Percentiles rank a stretch among this genome's conserved stretches.
These are phyloP conservation scores for Silene coronaria DNA, from an alignment of 179 eudicot genomes.

Conservation along the genomic window DNA sequence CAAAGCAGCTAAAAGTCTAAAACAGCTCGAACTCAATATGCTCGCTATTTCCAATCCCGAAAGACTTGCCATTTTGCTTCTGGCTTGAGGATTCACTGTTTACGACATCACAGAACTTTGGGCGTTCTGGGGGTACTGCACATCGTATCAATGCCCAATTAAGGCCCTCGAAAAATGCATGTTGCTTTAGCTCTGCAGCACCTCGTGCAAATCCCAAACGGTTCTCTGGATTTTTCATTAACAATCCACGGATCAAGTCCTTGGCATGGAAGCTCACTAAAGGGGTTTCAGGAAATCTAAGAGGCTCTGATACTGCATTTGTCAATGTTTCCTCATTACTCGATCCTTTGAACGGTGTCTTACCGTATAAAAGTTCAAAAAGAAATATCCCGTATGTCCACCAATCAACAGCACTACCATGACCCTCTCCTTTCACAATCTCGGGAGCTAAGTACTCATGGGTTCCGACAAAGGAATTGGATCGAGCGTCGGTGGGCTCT, in stretches of 20 bases:
- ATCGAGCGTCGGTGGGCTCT: slow-evolving; percentile 72
- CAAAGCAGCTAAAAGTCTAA: slow-evolving; percentile 41
- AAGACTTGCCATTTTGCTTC: slow-evolving; percentile 23
- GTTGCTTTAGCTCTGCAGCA: slow-evolving; percentile 66
- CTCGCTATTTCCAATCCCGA: slow-evolving; percentile 28
- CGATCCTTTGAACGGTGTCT: slow-evolving; percentile 72
- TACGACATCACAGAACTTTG: slow-evolving; percentile 32
- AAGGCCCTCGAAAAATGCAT: slow-evolving; percentile 62
- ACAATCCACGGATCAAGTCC: slow-evolving; percentile 53
- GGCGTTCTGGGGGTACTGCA: slow-evolving; percentile 64
- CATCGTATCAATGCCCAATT: slow-evolving; percentile 79
- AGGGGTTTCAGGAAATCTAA: slow-evolving; percentile 51
- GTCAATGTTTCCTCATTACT: slow-evolving; percentile 55
- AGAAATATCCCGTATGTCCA: slow-evolving; percentile 73
- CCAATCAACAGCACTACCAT: slow-evolving; percentile 90
- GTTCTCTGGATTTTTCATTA: slow-evolving; percentile 54
- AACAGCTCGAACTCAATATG: slow-evolving; percentile 49
- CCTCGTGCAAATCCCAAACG: slow-evolving; percentile 66
- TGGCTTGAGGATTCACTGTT: slow-evolving; percentile 24
- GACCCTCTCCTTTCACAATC: slow-evolving; percentile 75
- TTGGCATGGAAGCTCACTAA: slow-evolving; percentile 61
- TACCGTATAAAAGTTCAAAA: slow-evolving; percentile 65
- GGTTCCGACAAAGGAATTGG: slow-evolving; percentile 82
- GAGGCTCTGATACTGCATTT: slow-evolving; percentile 51
- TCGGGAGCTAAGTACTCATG: slow-evolving; percentile 85